Conservation (phyloP, 225 moss, liverwort and hornwort species). For the Pseudoscleropodium purum region DNA sequence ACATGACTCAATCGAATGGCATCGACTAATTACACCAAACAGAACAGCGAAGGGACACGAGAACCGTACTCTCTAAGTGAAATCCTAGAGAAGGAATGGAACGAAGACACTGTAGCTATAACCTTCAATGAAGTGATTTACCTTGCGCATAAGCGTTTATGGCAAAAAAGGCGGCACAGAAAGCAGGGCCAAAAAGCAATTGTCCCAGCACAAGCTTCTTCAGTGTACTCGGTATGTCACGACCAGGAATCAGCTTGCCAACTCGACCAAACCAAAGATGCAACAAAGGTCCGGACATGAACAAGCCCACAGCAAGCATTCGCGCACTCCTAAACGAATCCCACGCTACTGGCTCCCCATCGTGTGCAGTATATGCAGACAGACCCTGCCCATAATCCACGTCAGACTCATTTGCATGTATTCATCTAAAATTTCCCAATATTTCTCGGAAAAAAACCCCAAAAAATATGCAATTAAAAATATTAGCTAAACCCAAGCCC, state of each 20-base stretch:
- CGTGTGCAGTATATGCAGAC: conserved; percentile 18
- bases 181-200: conserved; percentile 43
- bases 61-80: not conserved
- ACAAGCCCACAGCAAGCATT: conserved; percentile 58
- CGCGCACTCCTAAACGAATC: conserved; percentile 40
- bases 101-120: not conserved
- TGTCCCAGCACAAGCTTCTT: conserved; percentile 60
- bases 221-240: conserved; percentile 40
- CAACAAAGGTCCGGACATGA: conserved; percentile 57
- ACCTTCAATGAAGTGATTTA: not conserved
- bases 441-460: not conserved
- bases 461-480: not conserved
- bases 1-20: not conserved
- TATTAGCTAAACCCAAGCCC: not conserved
- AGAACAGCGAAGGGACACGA: not conserved
- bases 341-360: conserved; percentile 24
- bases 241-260: conserved; percentile 41
- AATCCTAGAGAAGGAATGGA: not conserved
- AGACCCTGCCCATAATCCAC: conserved; percentile 26
- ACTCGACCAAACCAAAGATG: conserved; percentile 51
- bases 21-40: not conserved
- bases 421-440: not conserved
- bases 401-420: not conserved
- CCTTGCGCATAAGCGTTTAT: conserved; percentile 53
- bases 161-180: conserved; percentile 41